Evolutionary conservation across 1,139 yeast genomes (phyloP), one percentile per base, ranked within the genome.

Genomic region (Taphrina betulina): DNA sequence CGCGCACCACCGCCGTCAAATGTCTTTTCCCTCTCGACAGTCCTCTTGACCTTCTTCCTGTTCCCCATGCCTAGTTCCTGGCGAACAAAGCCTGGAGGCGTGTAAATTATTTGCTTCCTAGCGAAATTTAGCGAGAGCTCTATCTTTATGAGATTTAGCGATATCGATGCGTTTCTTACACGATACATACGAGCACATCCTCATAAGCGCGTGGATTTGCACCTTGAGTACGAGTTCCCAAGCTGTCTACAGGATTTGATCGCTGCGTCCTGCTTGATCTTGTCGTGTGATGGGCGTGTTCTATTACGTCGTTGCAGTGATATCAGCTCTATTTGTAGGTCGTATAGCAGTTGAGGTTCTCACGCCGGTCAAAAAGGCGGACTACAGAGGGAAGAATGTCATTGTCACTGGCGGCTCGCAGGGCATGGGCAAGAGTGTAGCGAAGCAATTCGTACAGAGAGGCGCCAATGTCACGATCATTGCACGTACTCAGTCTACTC

Each of bases 351-450:
- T 31, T 17, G 46, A 50, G 41, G n/a, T 41, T 3, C 37, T 50
- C 10, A 19, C 24, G 40, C 54, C 54, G 5, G 29, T 29, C 28
- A 50, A 19, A 26, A 50, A 40, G 34, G n/a, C 14, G 23, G 16
- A 33, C 31, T 50, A 50, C 24, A 20, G 31, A 12, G 46, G 46
- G 1, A 45, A 83, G 68, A 68, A 79, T 1, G 90, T 86, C 1
- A 76, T 92, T n/a, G 77, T 94, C 17, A 79, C 95, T 0, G 99
- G 99, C 1, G 98, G 92, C 0, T 89, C 97, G 0, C 98, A 92
- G 66, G 99, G 99, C 0, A 73, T 92, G 1, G 98, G 99, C 0
- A 82, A 81, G 1, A 85, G 86, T 45, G 68, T 94, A 56, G 95
- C 95, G 0, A 72, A 73, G 37, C 75, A 79, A 60, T 71, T 84